Base-by-base conservation (phyloP, 352 stramenopile genomes). In the Phytopythium kandeliae region DNA sequence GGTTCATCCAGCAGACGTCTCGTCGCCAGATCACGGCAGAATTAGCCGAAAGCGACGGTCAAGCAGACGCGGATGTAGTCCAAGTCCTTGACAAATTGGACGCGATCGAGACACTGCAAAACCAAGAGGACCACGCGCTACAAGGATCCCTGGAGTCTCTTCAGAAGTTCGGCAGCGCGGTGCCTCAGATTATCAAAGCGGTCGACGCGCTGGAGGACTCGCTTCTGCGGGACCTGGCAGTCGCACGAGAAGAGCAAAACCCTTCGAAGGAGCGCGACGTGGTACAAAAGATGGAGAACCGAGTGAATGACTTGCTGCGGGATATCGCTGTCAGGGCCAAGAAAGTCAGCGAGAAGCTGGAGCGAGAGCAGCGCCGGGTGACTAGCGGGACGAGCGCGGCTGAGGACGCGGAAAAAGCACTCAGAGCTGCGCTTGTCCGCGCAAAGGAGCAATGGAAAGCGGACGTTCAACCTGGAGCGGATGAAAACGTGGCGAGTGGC, bases 241-340 rank as follows among this genome's bases (percentile, higher is more conserved):
- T 66, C 22, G 21, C 80, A 17, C 57, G 62, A 17, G 69, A 88
- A 31, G 73, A 87, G 52, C 66, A 85, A 46, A 87, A 85, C 22
- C 73, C 73, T 1, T 67, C 74, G 0, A 85, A 85, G 41, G 71
- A 82, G 35, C 65, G 62, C 11, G 51, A 49, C 8, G 43, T 76
- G 2, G 60, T 66, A 26, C 45, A 62, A 16, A 58, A 81, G 42
- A 82, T 81, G 58, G 62, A 66, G 38, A 69, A 33, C 22, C 62
- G 65, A 0, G 38, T 74, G 15, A 55, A 40, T 11, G 69, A 67
- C 28, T 16, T 76, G 22, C 26, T 75, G 2, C 71, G 71, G 21
- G 65, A 73, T 51, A 59, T 73, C 26, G 65, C 65, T 2, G 51
- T 54, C 19, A 53, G 65, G 15, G 61, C 65, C 0, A 70, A 54